Percentiles rank a stretch among this genome's conserved stretches.
phyloP scores from a whole-genome alignment of 2,329 filamentous ascomycete species.

The Penicillium hordei region DNA sequence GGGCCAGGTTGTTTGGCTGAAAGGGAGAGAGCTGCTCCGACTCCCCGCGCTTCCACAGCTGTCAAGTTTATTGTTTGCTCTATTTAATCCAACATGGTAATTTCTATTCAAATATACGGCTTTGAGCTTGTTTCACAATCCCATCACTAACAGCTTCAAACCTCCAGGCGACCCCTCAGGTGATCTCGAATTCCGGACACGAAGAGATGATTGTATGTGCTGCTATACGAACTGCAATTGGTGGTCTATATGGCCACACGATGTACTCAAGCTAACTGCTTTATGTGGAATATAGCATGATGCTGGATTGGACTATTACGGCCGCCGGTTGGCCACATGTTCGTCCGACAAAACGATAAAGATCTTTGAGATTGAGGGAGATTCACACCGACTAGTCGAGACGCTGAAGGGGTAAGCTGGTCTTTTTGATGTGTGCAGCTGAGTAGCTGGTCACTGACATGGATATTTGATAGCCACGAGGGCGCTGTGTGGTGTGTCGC shows the following conservation, averaged over 20 bases:
- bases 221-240: conserved; percentile 11
- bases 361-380: conserved; percentile 96
- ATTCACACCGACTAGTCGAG: conserved; percentile 83
- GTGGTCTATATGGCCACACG: neutral
- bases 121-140: neutral
- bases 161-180: conserved; percentile 61
- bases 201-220: conserved; percentile 98
- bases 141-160: conserved; percentile 15
- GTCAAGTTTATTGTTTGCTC: conserved; percentile 6
- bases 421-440: neutral
- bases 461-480: conserved; percentile 67
- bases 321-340: conserved; percentile 91
- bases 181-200: conserved; percentile 83
- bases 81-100: conserved; percentile 25
- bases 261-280: conserved; percentile 6
- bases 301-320: conserved; percentile 98
- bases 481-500: conserved; percentile 97
- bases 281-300: conserved; percentile 66
- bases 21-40: conserved; percentile 10
- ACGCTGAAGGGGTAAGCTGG: conserved; percentile 80
- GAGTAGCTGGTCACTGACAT: conserved; percentile 10
- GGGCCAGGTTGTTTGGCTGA: conserved; percentile 28
- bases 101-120: neutral
- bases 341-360: conserved; percentile 98
- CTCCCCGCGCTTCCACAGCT: conserved; percentile 14